Evolutionary conservation across 169 alveolate genomes (phyloP), one percentile per base, ranked within the genome.

Genomic region (Plasmodium reichenowi): DNA sequence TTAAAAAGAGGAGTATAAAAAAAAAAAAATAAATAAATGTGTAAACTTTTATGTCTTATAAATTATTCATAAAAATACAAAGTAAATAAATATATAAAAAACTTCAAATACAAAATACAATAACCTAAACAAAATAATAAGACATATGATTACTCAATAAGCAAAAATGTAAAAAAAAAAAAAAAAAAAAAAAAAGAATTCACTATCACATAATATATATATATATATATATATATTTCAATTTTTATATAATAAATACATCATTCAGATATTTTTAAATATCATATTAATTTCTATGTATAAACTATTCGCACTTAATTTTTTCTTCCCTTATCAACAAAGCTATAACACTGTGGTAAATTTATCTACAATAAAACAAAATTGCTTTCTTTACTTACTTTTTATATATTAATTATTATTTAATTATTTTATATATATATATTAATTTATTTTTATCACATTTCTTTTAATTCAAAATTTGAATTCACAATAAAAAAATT

Each of bases 1-100:
- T 32, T 0, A 32, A 12, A 38, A 10, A 63, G 62, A 62, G 50
- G 26, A 63, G n/a, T 62, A 9, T 64, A 75, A 47, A 62, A 62
- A 75, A 48, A 7, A 66, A 62, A 62, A 75, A 48, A 1, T 54
- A 67, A 64, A 80, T 24, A 80, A 67, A 26, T 29, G 90, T 43
- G 71, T 54, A 64, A 78, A 78, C 47, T 67, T 54, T 66, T 80
- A 67, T 80, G 83, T 80, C 80, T 80, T 80, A 29, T 67, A 38
- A 24, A 29, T 66, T 29, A 59, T 59, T 54, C 48, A 29, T 75
- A 29, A 45, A 63, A 75, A 75, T 63, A 54, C 72, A 26, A 63
- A 50, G 15, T 54, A 26, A 67, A 68, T 9, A n/a, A 52, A 80
- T 67, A 67, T 67, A 54, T 26, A 67, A 67, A 67, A 67, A 52